These are phyloP conservation scores for Fomitopsis serialis DNA, from an alignment of 768 basidiomycete species.

Conservation along the genomic window DNA sequence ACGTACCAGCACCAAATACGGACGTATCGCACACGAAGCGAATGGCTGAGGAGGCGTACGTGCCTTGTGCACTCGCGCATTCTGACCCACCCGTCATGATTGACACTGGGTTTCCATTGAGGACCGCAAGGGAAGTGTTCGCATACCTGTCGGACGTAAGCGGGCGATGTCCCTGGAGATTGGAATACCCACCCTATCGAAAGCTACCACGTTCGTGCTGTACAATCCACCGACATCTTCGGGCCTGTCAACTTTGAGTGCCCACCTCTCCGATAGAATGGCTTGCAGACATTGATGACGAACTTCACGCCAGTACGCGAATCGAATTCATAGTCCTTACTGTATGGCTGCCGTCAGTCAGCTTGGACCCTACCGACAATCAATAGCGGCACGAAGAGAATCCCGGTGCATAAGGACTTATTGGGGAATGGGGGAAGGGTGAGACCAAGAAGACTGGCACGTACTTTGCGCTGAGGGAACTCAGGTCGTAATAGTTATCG, in stretches of 20 bases:
- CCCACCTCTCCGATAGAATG: conserved; percentile 55
- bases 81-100: conserved; percentile 57
- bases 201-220: conserved; percentile 62
- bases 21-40: conserved; percentile 74
- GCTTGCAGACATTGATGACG: conserved; percentile 61
- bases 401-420: background rate
- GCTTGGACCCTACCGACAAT: conserved; percentile 5
- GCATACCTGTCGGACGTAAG: conserved; percentile 33
- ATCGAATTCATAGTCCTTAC: conserved; percentile 57
- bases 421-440: background rate
- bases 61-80: conserved; percentile 44
- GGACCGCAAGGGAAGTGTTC: conserved; percentile 59
- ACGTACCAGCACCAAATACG: conserved; percentile 49
- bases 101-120: conserved; percentile 49
- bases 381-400: conserved; percentile 9
- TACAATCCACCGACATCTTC: conserved; percentile 60
- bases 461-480: conserved; percentile 53
- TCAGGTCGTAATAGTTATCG: conserved; percentile 65
- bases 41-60: conserved; percentile 60
- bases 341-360: conserved; percentile 26
- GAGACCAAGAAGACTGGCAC: conserved; percentile 5
- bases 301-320: conserved; percentile 43
- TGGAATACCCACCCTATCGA: conserved; percentile 53
- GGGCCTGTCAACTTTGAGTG: conserved; percentile 43
- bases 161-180: background rate